phyloP scores from a whole-genome alignment of 495 filamentous ascomycete genomes.

The Lophium mytilinum region DNA sequence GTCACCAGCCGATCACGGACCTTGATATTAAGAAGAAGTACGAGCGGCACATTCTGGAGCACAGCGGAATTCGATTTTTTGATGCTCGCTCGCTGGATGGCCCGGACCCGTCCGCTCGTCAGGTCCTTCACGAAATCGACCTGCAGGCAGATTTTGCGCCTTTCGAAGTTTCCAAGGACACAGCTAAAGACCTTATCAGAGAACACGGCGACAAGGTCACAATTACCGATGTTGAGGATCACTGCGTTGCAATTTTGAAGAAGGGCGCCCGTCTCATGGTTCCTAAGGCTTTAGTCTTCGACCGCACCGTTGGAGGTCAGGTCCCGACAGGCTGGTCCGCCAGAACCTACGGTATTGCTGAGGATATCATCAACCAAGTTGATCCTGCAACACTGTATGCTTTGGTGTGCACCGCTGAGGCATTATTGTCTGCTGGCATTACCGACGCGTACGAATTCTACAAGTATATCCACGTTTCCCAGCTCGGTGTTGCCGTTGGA shows the following conservation, averaged over 20 bases:
- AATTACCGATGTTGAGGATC: conserved; percentile 85
- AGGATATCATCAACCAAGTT: conserved; percentile 92
- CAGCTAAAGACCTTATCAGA: conserved; percentile 86
- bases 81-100: conserved; percentile 91
- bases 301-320: conserved; percentile 90
- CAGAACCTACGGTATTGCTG: conserved; percentile 82
- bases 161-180: conserved; percentile 92
- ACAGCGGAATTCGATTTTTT: conserved; percentile 91
- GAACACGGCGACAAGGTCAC: conserved; percentile 93
- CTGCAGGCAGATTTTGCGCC: conserved; percentile 90
- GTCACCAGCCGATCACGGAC: conserved; percentile 85
- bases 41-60: conserved; percentile 87
- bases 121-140: conserved; percentile 89
- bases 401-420: conserved; percentile 81
- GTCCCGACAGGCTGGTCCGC: conserved; percentile 94
- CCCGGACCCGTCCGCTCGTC: conserved; percentile 93
- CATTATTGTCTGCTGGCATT: conserved; percentile 81
- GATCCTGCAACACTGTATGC: conserved; percentile 90
- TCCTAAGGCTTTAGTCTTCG: conserved; percentile 88
- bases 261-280: conserved; percentile 87
- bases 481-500: conserved; percentile 92
- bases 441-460: conserved; percentile 98
- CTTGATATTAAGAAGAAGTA: conserved; percentile 93
- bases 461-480: conserved; percentile 94
- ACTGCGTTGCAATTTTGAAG: conserved; percentile 81